Evolutionary conservation across 495 filamentous ascomycete genomes (phyloP), one percentile per base, ranked within the genome.

Genomic region (Daldinia grandis): DNA sequence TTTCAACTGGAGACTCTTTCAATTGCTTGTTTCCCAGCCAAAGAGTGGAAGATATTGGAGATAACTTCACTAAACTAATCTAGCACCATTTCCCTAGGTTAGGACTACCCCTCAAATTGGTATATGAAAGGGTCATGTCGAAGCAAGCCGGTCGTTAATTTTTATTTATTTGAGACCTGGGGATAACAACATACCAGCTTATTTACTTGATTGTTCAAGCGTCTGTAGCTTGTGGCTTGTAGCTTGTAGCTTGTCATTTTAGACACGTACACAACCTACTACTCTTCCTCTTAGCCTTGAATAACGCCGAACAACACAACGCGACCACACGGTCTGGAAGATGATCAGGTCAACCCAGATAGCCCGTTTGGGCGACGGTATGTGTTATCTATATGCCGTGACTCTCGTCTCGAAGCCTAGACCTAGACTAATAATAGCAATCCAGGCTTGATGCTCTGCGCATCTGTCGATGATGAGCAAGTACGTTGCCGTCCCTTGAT

Each of bases 321-420:
- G 42, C 42, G 17, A 47, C 9, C 21, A 58, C 38, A 67, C 37
- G 51, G 31, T 27, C 19, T 4, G 79, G 19, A 87, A 75, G 33
- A 98, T 98, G 95, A 95, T 98, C 70, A 91, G 90, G 80, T 96
- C 94, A 78, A 99, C 95, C 44, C 92, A 96, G 79, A 98, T 99
- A 74, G 90, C 92, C 56, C 86, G 95, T 78, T 85, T 99, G 58
- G 73, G 73, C 70, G 95, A 99, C 82, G 95, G 95, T 97, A 81
- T 66, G 85, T 67, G 54, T 24, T 28, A 27, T 47, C 10, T 57
- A 60, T 57, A 35, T 37, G 1, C 21, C 1, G 31, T 56, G 5
- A 17, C 12, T 28, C 17, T 8, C 17, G 44, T 35, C 31, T 54
- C 37, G 6, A 24, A 17, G 28, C 12, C 9, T 25, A 8, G 24